Conservation (phyloP, 257 asterid species). For the Cynanchum wilfordii region DNA sequence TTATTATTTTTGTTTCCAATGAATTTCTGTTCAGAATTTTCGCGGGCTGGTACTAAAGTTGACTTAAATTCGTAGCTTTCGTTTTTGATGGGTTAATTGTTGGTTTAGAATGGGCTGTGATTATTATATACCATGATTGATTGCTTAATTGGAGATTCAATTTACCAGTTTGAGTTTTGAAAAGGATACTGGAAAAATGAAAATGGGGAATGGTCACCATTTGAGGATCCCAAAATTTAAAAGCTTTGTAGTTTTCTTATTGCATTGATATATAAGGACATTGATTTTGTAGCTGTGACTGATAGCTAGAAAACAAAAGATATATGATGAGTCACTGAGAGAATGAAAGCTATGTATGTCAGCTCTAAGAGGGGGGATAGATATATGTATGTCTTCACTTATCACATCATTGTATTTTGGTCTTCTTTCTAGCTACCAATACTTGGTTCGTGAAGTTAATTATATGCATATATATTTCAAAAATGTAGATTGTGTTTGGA, state of each 20-base stretch:
- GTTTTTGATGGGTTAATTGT: neutral
- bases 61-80: neutral
- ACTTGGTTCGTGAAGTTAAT: neutral
- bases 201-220: neutral
- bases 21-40: neutral
- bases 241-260: neutral
- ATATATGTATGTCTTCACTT: neutral
- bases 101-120: neutral
- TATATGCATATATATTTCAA: too few relatives aligned
- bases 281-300: neutral
- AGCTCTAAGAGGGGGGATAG: neutral
- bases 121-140: neutral
- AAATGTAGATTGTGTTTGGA: too few relatives aligned
- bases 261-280: neutral
- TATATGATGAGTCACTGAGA: neutral
- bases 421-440: neutral
- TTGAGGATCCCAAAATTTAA: neutral
- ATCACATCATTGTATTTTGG: neutral
- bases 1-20: neutral
- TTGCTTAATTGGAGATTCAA: conserved; percentile 2
- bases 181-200: neutral
- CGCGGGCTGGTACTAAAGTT: neutral
- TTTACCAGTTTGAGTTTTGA: neutral
- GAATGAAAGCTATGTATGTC: neutral
- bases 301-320: neutral